phyloP scores from a whole-genome alignment of 306 rosid species.

The Rosa multiflora region DNA sequence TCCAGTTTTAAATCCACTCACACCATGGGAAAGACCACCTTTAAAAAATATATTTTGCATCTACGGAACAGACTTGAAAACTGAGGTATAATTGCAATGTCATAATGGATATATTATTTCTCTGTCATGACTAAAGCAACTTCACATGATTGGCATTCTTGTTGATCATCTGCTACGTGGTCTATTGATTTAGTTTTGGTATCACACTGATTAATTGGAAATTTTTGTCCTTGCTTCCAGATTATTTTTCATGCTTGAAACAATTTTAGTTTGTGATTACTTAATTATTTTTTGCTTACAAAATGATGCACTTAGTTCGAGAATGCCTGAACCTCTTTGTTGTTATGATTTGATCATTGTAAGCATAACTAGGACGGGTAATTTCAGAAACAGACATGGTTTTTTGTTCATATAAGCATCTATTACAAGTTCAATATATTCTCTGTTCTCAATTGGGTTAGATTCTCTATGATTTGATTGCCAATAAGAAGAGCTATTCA shows the following conservation, averaged over 20 bases:
- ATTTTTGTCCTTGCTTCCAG: slow-evolving; percentile 1
- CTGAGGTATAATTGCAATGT: slow-evolving; percentile 66
- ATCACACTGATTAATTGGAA: slow-evolving; percentile 19
- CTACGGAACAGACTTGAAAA: slow-evolving; percentile 75
- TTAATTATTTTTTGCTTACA: not conserved
- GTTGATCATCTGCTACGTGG: not conserved
- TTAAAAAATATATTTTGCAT: slow-evolving; percentile 87
- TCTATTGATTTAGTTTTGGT: not conserved
- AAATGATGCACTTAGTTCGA: not conserved
- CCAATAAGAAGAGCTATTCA: slow-evolving; percentile 16
- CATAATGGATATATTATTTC: not conserved
- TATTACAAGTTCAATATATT: not conserved
- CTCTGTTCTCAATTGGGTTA: not conserved
- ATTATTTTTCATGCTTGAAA: not conserved
- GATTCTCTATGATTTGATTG: slow-evolving; percentile 4
- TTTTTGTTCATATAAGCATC: not conserved
- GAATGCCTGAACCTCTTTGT: not conserved
- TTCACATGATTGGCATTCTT: not conserved
- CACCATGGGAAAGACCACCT: slow-evolving; percentile 99
- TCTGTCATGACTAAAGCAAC: slow-evolving; percentile 26
- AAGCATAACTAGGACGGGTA: not conserved
- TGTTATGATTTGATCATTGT: not conserved
- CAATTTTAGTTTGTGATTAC: not conserved
- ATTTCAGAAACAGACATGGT: not conserved
- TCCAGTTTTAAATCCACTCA: slow-evolving; percentile 88